Evolutionary conservation across 352 stramenopile genomes (phyloP), one percentile per base, ranked within the genome.

Genomic region (Ophiocytium majus): DNA sequence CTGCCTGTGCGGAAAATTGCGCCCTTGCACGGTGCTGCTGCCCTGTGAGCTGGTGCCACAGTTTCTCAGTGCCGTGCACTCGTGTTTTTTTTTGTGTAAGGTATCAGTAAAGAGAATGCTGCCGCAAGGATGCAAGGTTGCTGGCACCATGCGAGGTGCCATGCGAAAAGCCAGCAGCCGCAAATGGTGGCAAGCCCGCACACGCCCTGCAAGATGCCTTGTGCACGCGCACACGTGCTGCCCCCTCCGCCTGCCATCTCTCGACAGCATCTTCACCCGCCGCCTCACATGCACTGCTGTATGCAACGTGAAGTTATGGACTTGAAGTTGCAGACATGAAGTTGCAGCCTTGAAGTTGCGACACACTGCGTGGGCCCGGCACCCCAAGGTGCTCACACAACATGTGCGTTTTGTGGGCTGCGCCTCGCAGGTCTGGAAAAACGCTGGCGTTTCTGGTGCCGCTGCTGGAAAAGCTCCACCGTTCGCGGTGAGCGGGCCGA

Each of bases 401-500:
- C 23, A 23, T 23, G 23, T 23, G 28, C 28, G 23, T 71, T 71
- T 71, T 71, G 23, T 23, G 23, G 57, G 23, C 28, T 78, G 5
- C 32, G 5, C 66, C 5, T 14, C 66, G 14, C 66, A 78, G 94
- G 1, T 98, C 94, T 0, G 95, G 95, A 19, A 98, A 98, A 89
- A 98, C 95, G 17, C 92, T 97, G 34, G 93, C 93, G 66, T 97
- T 97, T 89, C 85, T 97, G 74, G 87, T 97, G 32, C 93, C 94
- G 0, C 91, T 97, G 74, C 90, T 97, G 1, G 94, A 97, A 87
- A 95, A 95, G 89, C 92, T 97, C 10, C 96, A 94, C 87, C 93
- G 94, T 32, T 90, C 92, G 75, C 93, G 66, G 66, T 78, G 35
- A 57, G 43, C 14, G 14, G 43, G 5, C n/a, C n/a, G n/a, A n/a